Percentiles rank a stretch among this genome's conserved stretches.
Conservation (phyloP, 805 yeast species). For the Metschnikowia matae region DNA sequence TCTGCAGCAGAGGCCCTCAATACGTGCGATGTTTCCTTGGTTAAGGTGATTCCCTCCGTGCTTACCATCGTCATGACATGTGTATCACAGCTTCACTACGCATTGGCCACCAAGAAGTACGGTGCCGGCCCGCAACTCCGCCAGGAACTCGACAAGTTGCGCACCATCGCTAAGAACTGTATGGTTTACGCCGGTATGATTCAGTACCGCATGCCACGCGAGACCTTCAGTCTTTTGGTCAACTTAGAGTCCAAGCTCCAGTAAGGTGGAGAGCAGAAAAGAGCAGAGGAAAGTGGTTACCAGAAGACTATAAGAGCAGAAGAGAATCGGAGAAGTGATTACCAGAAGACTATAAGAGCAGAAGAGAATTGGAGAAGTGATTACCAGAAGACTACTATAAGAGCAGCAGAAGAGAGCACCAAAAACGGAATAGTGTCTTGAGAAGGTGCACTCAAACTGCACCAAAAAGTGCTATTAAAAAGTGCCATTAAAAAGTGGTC, state of each 20-base stretch:
- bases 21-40: constrained; percentile 61
- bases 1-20: constrained; percentile 54
- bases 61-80: constrained; percentile 79
- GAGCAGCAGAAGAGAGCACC: too few species aligned
- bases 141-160: constrained; percentile 53
- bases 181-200: constrained; percentile 95
- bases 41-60: constrained; percentile 75
- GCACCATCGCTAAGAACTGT: constrained; percentile 69
- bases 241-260: constrained; percentile 50
- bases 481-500: too few species aligned
- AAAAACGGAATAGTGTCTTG: too few species aligned
- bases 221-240: constrained; percentile 67
- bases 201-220: constrained; percentile 87
- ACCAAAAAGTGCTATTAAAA: too few species aligned
- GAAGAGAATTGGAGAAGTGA: too few species aligned
- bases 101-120: constrained; percentile 40
- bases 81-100: constrained; percentile 54
- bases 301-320: too few species aligned
- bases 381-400: too few species aligned
- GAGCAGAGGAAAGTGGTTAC: too few species aligned
- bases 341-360: too few species aligned
- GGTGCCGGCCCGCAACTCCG: constrained; percentile 43
- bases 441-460: too few species aligned
- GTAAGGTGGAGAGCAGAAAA: not conserved
- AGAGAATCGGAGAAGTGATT: too few species aligned